Base-by-base conservation (phyloP, 1,284 basidiomycete species). In the Rhodotorula sp. region DNA sequence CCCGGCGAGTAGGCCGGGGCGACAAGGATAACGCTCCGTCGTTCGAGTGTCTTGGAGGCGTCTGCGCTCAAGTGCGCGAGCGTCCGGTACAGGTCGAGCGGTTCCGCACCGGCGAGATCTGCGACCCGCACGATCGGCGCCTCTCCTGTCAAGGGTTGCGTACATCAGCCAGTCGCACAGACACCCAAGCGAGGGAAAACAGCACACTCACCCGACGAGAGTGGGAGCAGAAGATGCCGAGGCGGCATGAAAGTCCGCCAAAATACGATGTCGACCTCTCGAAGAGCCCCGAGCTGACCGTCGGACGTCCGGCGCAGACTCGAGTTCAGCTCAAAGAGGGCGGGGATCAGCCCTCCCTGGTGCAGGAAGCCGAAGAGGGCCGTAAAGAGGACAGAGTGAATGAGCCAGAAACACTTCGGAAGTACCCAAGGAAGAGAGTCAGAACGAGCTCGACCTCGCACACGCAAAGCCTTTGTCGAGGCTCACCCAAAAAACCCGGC, bases 231-330 rank as follows among this genome's bases (percentile, higher is more conserved):
- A 12, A 77, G 65, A 47, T 76, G 76, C 14, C 75, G 48, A 4
- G 76, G 76, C 3, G 76, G 74, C 76, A 77, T 76, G 60, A 77
- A 76, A 2, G 74, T 76, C 29, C 59, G 61, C 74, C 75, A 77
- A 46, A 76, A 77, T 5, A 77, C 68, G 16, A 72, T 5, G 3
- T 71, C 61, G n/a, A 74, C 63, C 3, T 12, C 43, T 6, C 47
- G 16, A 15, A 31, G 29, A 2, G 14, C 20, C 12, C 51, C 29
- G 12, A 61, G 56, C 3, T 14, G 12, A 1, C 7, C 49, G 20
- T 60, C 20, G 6, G 54, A 23, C 4, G 52, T 10, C 1, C 58
- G 39, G 0, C 77, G 59, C 31, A 49, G 46, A 12, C 16, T 43
- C 39, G 39, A 20, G 48, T 73, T 77, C 21, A 78, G 62, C 23